A percentile compares a stretch with the other conserved stretches of the same genome.
These are phyloP conservation scores for Debaryomyces tyrocola DNA, from an alignment of 805 yeast species.

Conservation along the genomic window DNA sequence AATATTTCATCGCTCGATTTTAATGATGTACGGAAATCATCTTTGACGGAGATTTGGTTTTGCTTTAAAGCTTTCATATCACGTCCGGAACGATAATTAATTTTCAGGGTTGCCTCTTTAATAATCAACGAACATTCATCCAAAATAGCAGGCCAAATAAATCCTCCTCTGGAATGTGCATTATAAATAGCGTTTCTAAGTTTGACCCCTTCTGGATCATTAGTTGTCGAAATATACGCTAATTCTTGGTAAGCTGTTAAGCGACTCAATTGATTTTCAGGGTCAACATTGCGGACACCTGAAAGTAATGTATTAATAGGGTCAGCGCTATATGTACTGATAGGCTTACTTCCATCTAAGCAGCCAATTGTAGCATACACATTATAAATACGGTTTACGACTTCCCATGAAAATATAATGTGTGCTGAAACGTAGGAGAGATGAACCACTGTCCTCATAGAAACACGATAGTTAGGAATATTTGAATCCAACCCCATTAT, in stretches of 20 bases:
- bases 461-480: conserved; percentile 39
- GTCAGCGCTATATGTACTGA: conserved; percentile 57
- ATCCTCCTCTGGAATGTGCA: conserved; percentile 44
- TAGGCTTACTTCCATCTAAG: conserved; percentile 61
- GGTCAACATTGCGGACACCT: conserved; percentile 57
- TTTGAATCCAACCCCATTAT: conserved; percentile 36
- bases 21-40: conserved; percentile 9
- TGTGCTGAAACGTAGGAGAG: conserved; percentile 33
- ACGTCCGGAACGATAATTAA: conserved; percentile 31
- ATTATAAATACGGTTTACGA: conserved; percentile 55
- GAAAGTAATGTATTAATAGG: conserved; percentile 64
- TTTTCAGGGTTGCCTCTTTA: conserved; percentile 45
- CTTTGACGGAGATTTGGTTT: conserved; percentile 15
- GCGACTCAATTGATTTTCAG: conserved; percentile 33
- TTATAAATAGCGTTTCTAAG: conserved; percentile 56
- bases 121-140: conserved; percentile 61
- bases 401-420: conserved; percentile 50
- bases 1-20: conserved; percentile 24
- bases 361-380: conserved; percentile 75
- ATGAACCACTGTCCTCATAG: conserved; percentile 27
- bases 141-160: conserved; percentile 58
- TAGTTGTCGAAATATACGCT: conserved; percentile 58
- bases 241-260: conserved; percentile 76
- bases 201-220: conserved; percentile 39
- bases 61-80: conserved; percentile 30